Conservation (phyloP, 495 filamentous ascomycete species). For the Xylaria curta region DNA sequence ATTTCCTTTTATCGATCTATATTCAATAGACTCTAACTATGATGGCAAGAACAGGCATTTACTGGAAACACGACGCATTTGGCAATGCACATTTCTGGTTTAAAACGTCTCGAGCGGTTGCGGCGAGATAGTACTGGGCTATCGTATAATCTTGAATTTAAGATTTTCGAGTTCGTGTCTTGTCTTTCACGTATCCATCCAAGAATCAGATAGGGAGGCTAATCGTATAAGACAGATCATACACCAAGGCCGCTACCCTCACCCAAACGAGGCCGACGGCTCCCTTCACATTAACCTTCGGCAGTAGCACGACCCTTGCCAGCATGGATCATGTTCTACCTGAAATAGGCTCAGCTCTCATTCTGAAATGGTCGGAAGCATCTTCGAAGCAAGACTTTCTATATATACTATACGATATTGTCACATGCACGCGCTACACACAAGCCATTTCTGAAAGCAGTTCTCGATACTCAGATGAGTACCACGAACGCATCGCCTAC, state of each 20-base stretch:
- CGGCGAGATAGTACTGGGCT: not conserved
- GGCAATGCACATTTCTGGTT: not conserved
- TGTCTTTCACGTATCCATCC: not conserved
- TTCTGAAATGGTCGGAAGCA: not conserved
- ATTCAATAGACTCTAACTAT: not conserved
- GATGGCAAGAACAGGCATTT: not conserved
- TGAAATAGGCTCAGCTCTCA: not conserved
- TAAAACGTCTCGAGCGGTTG: not conserved
- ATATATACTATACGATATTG: conserved; percentile 1
- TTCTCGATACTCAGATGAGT: not conserved
- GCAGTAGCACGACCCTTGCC: not conserved
- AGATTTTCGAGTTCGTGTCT: not conserved
- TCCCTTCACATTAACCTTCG: not conserved
- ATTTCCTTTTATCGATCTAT: not conserved
- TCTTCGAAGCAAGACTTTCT: not conserved
- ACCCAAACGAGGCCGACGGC: not conserved
- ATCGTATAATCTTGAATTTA: not conserved
- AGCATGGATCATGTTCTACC: not conserved
- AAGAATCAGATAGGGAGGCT: not conserved
- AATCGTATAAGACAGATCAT: not conserved
- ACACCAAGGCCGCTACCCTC: not conserved
- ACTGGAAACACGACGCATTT: not conserved
- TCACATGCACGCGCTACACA: not conserved
- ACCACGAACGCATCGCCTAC: conserved; percentile 1
- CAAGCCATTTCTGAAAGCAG: not conserved